A percentile compares a stretch with the other conserved stretches of the same genome.
These are phyloP conservation scores for Pelagomonas calceolata DNA, from an alignment of 108 stramenopile genomes.

Conservation along the genomic window DNA sequence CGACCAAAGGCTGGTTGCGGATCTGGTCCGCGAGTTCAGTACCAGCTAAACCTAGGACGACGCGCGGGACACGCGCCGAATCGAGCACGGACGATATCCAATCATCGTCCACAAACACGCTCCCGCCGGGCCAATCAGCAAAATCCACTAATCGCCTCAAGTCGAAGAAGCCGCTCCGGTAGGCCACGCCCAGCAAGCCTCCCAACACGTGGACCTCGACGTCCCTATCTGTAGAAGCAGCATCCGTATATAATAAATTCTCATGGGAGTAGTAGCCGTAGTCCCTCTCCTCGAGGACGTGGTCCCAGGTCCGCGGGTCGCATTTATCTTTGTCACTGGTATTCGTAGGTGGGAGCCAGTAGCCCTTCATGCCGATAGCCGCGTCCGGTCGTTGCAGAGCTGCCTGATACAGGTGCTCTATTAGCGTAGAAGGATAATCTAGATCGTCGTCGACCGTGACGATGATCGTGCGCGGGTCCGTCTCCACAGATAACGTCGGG, in stretches of 20 bases:
- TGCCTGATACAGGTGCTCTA: neutral
- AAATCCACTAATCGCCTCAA: neutral
- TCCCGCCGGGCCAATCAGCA: neutral
- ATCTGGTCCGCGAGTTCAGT: neutral
- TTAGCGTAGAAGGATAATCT: neutral
- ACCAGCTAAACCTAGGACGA: neutral
- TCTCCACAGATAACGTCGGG: constrained; percentile 4
- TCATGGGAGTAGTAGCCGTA: neutral
- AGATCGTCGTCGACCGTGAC: constrained; percentile 16
- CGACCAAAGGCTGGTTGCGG: neutral
- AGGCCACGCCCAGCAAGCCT: constrained; percentile 7
- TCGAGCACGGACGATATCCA: constrained; percentile 3
- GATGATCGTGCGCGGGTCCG: constrained; percentile 7
- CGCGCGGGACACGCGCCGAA: neutral
- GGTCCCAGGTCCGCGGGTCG: too few species aligned
- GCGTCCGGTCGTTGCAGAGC: neutral
- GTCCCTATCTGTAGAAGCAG: neutral
- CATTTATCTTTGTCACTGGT: neutral
- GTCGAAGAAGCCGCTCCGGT: constrained; percentile 10
- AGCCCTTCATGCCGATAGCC: constrained; percentile 7
- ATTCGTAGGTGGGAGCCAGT: neutral
- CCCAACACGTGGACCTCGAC: constrained; percentile 6
- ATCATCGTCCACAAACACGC: constrained; percentile 13
- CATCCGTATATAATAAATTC: neutral
- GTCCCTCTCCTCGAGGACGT: too few species aligned